These are phyloP conservation scores for Phaeolepiota aurea DNA, from an alignment of 768 basidiomycete genomes.

Conservation along the genomic window DNA sequence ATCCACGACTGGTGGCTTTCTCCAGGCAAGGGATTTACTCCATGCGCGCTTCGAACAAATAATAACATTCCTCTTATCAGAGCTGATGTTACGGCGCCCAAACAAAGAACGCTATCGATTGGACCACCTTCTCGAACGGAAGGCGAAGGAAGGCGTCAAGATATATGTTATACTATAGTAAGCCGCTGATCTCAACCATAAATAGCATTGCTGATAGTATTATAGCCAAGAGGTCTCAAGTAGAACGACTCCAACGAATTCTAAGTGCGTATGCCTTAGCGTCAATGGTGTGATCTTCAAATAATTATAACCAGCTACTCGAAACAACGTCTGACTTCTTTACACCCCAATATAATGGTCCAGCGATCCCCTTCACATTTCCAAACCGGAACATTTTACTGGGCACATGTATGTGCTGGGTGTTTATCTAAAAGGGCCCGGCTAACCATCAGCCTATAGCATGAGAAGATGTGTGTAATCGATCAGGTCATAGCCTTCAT, in stretches of 20 bases:
- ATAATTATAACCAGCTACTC: conserved; percentile 51
- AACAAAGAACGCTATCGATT: conserved; percentile 79
- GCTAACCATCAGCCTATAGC: conserved; percentile 37
- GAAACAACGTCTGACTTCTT: conserved; percentile 67
- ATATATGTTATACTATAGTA: conserved; percentile 93
- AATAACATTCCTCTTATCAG: conserved; percentile 26
- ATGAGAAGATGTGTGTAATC: conserved; percentile 96
- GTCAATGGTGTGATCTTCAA: no score
- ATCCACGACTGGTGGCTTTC: conserved; percentile 99
- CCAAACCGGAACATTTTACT: conserved; percentile 95
- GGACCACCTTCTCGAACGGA: conserved; percentile 78
- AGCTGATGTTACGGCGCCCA: conserved; percentile 81
- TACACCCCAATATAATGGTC: conserved; percentile 92
- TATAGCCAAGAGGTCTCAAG: conserved; percentile 90
- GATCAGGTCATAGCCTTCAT: conserved; percentile 97
- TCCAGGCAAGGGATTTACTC: conserved; percentile 49
- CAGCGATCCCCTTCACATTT: conserved; percentile 98
- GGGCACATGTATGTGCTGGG: conserved; percentile 86
- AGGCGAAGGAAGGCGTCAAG: conserved; percentile 93
- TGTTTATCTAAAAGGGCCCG: no score
- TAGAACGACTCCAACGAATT: conserved; percentile 89
- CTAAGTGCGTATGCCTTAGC: conserved; percentile 50
- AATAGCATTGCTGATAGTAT: conserved; percentile 1
- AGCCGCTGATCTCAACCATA: conserved; percentile 16
- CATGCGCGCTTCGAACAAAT: no score